phyloP scores from a whole-genome alignment of 805 yeast species.

The Hanseniaspora nectarophila region DNA sequence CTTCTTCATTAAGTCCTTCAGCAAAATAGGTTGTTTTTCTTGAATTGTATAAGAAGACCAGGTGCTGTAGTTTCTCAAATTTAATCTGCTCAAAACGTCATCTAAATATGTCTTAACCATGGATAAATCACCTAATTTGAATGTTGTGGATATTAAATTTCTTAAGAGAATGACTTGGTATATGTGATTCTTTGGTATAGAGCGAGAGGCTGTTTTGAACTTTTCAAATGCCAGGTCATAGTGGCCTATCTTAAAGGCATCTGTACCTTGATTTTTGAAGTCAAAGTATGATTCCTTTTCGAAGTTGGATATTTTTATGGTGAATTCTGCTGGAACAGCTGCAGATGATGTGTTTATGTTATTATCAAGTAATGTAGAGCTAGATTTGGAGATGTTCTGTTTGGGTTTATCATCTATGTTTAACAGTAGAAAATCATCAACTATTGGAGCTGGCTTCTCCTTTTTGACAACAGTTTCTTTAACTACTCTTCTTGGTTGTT shows the following conservation, averaged over 20 bases:
- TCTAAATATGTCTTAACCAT: constrained; percentile 26
- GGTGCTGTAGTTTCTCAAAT: constrained; percentile 31
- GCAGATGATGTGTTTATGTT: too few species aligned
- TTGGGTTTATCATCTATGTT: neutral
- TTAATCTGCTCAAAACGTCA: constrained; percentile 27
- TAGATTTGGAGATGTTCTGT: neutral
- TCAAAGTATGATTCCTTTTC: constrained; percentile 33
- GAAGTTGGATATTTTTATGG: constrained; percentile 19
- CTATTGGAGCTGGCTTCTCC: neutral
- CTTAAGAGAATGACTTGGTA: constrained; percentile 58
- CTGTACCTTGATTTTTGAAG: constrained; percentile 45
- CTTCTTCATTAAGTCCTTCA: constrained; percentile 61
- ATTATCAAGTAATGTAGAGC: neutral
- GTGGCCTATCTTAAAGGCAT: constrained; percentile 70
- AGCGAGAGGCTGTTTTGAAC: constrained; percentile 45
- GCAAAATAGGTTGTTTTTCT: constrained; percentile 14
- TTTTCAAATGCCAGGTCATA: constrained; percentile 51
- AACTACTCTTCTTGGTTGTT: neutral
- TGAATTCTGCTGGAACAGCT: neutral
- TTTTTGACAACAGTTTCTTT: neutral
- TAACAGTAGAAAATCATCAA: neutral
- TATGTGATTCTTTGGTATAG: constrained; percentile 54
- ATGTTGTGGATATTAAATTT: constrained; percentile 56
- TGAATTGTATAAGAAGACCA: constrained; percentile 38
- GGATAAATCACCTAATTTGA: constrained; percentile 58